Evolutionary conservation across 1,284 basidiomycete species (phyloP).

Genomic region (Microbotryomycetes sp.): DNA sequence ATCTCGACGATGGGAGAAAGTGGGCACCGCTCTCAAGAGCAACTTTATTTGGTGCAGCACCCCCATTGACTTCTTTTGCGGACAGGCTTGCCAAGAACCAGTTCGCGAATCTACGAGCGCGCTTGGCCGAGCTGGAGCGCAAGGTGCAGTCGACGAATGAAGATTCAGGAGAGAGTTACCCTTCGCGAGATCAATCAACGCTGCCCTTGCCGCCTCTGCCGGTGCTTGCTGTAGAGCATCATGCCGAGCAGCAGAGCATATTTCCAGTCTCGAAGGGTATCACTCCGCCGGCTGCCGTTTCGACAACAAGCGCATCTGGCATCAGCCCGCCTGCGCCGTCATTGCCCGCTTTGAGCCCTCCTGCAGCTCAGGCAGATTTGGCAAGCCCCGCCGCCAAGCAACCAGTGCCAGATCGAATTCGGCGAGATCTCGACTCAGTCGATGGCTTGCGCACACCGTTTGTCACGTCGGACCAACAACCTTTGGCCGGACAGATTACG

Average conservation of each 20-base stretch:
- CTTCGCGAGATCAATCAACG: neutral
- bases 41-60: too few relatives aligned
- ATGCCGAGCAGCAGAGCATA: too few relatives aligned
- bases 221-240: too few relatives aligned
- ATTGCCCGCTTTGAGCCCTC: neutral
- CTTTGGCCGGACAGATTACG: slow-evolving; percentile 10
- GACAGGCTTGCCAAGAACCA: neutral
- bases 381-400: neutral
- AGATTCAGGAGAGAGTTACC: neutral
- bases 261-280: too few relatives aligned
- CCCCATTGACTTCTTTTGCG: neutral
- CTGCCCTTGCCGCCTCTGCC: neutral
- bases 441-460: neutral
- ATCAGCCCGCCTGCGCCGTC: neutral
- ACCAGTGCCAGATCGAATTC: neutral
- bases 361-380: neutral
- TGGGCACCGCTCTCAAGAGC: too few relatives aligned
- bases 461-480: neutral
- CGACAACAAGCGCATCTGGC: neutral
- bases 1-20: slow-evolving; percentile 7
- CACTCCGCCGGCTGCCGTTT: too few relatives aligned
- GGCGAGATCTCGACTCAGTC: neutral
- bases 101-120: slow-evolving; percentile 1
- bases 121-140: slow-evolving; percentile 5
- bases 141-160: neutral